phyloP scores from a whole-genome alignment of 768 basidiomycete species.

The Serpula lacrymans region DNA sequence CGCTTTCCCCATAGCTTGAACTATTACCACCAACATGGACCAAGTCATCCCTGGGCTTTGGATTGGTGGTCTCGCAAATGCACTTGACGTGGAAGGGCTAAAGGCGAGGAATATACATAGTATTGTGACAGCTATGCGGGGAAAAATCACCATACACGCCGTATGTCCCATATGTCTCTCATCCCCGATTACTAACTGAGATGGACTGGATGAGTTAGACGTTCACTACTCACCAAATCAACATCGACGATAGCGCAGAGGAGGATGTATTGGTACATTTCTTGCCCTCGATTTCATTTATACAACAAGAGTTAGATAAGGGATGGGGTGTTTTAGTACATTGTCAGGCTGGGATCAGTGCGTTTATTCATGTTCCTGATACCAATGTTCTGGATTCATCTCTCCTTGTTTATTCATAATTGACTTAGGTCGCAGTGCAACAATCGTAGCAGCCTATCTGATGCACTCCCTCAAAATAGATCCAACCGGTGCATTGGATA shows the following conservation, averaged over 20 bases:
- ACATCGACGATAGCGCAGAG: conserved; percentile 71
- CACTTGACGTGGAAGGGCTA: conserved; percentile 57
- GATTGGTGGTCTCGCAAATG: conserved; percentile 79
- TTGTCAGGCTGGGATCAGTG: conserved; percentile 88
- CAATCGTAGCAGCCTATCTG: conserved; percentile 84
- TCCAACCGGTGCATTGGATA: conserved; percentile 58
- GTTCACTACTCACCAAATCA: conserved; percentile 75
- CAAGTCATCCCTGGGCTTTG: conserved; percentile 77
- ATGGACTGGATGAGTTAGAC: conserved; percentile 43
- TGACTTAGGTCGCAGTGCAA: conserved; percentile 72
- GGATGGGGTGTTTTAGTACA: conserved; percentile 81
- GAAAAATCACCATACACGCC: conserved; percentile 61
- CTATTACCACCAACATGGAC: conserved; percentile 49
- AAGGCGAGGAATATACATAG: conserved; percentile 72
- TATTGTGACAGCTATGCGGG: conserved; percentile 71
- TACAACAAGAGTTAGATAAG: conserved; percentile 73
- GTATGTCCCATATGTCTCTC: conserved; percentile 32
- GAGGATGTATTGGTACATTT: conserved; percentile 79
- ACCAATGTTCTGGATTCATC: neutral
- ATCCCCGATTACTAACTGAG: conserved; percentile 4
- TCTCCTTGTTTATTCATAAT: conserved; percentile 3
- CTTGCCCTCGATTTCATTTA: conserved; percentile 77
- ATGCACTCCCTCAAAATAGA: conserved; percentile 70
- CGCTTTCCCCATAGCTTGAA: neutral
- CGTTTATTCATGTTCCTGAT: conserved; percentile 26